Base-by-base conservation (phyloP, 1,284 basidiomycete genomes). In the Hemileia vastatrix region DNA sequence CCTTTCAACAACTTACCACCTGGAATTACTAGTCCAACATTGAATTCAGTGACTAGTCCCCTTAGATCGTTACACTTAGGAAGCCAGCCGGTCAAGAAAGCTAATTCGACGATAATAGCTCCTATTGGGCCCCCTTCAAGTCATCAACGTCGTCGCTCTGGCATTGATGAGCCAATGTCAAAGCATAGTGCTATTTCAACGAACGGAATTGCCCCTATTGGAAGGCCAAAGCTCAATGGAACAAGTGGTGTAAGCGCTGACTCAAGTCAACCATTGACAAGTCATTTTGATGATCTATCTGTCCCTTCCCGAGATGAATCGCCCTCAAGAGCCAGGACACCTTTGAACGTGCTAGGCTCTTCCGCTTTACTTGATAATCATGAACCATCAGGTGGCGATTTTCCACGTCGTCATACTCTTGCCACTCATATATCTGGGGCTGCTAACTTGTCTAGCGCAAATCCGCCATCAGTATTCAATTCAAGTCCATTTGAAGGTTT, bases 21-120 rank as follows among this genome's bases (percentile, higher is more conserved):
- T n/a, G 59, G 59, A 48, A 36, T 61, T 32, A 61, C 49, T 21
- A 61, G 59, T 27, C 59, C 59, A 48, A 52, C 43, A 32, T 44
- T 61, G 15, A 54, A 43, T 54, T 61, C 59, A 33, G 59, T 44
- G 4, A 61, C 43, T 45, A 61, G 59, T 47, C 59, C 59, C 6
- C n/a, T 61, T 4, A 54, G 59, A 33, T 51, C 59, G 48, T 33
- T 61, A 44, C 59, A 61, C 47, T 43, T 61, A 6, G 59, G 59
- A 4, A 61, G 59, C 33, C 52, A 61, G 44, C 59, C 59, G 31
- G 59, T 61, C 1, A 61, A 52, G 19, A 61, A 61, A 54, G 59
- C 59, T 13, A 61, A 32, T 47, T 51, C 31, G 21, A 61, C 44
- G 24, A 52, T 52, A n/a, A 51, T 61, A 15, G 59, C 52, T 27